These are phyloP conservation scores for Candida dubliniensis DNA, from an alignment of 1,139 yeast genomes.

Conservation along the genomic window DNA sequence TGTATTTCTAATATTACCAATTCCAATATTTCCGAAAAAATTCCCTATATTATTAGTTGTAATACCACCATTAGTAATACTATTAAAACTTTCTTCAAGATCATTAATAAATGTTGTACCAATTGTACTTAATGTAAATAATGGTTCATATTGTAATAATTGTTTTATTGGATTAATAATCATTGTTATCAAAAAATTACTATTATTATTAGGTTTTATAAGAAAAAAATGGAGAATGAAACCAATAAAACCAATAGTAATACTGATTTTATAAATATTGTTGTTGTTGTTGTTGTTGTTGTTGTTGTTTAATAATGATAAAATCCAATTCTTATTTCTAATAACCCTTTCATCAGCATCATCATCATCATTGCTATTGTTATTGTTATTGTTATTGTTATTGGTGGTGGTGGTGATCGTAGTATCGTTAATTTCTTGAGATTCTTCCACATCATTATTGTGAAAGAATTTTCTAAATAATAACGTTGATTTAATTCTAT, in stretches of 20 bases:
- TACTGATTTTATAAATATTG: conserved; percentile 34
- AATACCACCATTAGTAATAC: conserved; percentile 15
- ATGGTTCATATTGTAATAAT: neutral
- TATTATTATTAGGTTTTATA: conserved; percentile 21
- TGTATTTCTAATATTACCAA: conserved; percentile 31
- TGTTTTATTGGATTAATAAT: neutral
- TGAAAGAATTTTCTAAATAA: conserved; percentile 33
- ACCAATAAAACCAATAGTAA: conserved; percentile 45
- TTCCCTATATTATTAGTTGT: conserved; percentile 15
- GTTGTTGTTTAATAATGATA: conserved; percentile 9
- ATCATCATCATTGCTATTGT: conserved; percentile 4
- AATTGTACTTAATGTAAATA: conserved; percentile 7
- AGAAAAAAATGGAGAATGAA: conserved; percentile 38
- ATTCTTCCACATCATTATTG: neutral
- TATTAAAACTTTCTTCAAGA: conserved; percentile 16
- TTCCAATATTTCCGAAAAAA: conserved; percentile 30
- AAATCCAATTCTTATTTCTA: no score
- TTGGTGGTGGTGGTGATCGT: no score
- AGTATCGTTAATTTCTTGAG: no score
- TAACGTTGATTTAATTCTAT: conserved; percentile 33
- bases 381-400: neutral
- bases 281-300: conserved; percentile 14
- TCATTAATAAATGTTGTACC: conserved; percentile 14
- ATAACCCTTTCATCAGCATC: neutral
- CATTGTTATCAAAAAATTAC: conserved; percentile 8